These are phyloP conservation scores for Penicillium decumbens DNA, from an alignment of 2,329 filamentous ascomycete genomes.

Conservation along the genomic window DNA sequence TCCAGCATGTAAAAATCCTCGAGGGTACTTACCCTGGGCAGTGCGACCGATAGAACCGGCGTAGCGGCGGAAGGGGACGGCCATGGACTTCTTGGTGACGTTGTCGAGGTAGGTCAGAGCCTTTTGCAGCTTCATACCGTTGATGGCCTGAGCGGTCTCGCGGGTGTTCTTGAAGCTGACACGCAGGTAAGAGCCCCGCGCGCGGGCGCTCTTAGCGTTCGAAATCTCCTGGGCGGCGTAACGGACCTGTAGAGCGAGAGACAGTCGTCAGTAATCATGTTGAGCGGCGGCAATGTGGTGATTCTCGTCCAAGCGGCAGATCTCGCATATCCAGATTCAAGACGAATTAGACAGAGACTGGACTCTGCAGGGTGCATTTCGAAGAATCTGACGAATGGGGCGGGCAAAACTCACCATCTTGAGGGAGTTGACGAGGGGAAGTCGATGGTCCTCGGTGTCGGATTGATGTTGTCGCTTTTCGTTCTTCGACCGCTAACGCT, in stretches of 20 bases:
- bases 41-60: slow-evolving; percentile 91
- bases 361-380: slow-evolving; percentile 9
- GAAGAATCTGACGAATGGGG: slow-evolving; percentile 7
- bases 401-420: slow-evolving; percentile 44
- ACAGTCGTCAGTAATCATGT: slow-evolving; percentile 30
- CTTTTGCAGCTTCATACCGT: slow-evolving; percentile 96
- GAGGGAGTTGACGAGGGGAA: slow-evolving; percentile 41
- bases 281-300: slow-evolving; percentile 9
- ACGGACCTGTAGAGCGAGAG: slow-evolving; percentile 63
- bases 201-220: slow-evolving; percentile 88
- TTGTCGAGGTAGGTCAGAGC: slow-evolving; percentile 97
- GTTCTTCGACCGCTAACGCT: slow-evolving; percentile 34
- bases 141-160: slow-evolving; percentile 99
- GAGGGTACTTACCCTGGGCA: slow-evolving; percentile 80
- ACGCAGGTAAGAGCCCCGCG: slow-evolving; percentile 97
- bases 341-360: slow-evolving; percentile 12
- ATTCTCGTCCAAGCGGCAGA: slow-evolving; percentile 7
- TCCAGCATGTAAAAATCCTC: slow-evolving; percentile 9
- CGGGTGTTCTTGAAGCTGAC: slow-evolving; percentile 99
- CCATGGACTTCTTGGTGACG: slow-evolving; percentile 94
- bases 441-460: slow-evolving; percentile 42
- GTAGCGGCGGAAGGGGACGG: slow-evolving; percentile 96
- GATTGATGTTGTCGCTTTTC: slow-evolving; percentile 39
- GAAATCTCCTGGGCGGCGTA: slow-evolving; percentile 90
- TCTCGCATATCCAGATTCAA: slow-evolving; percentile 9